Conservation (phyloP, 2,329 filamentous ascomycete genomes). For the Trichoderma breve region DNA sequence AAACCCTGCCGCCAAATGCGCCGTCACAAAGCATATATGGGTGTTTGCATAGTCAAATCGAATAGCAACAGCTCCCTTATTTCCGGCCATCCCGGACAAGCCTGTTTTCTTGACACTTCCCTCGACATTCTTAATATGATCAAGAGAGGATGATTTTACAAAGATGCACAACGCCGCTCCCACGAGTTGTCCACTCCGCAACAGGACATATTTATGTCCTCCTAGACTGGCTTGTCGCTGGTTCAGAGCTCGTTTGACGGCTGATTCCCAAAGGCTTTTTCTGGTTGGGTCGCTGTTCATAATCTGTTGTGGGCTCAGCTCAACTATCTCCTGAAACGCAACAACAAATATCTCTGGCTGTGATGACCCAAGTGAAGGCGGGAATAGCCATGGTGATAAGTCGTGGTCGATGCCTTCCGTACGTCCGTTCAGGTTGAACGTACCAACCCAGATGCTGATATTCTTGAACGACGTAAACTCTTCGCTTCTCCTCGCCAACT, state of each 20-base stretch:
- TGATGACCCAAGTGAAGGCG: constrained; percentile 52
- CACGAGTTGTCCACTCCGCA: constrained; percentile 90
- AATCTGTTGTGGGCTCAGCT: constrained; percentile 94
- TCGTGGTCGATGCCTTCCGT: constrained; percentile 76
- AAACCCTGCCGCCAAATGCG: constrained; percentile 93
- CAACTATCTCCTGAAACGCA: constrained; percentile 98
- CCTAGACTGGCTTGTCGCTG: constrained; percentile 61
- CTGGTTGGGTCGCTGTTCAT: constrained; percentile 95
- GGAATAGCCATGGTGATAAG: constrained; percentile 82
- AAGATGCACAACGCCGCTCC: constrained; percentile 92
- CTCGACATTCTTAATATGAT: constrained; percentile 92
- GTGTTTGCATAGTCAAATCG: constrained; percentile 93
- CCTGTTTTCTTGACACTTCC: constrained; percentile 92
- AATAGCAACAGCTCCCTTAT: constrained; percentile 96
- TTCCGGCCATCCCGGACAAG: constrained; percentile 94
- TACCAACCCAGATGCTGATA: constrained; percentile 82
- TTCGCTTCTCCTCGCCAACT: constrained; percentile 63
- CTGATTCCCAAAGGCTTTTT: constrained; percentile 81
- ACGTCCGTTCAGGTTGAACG: constrained; percentile 92
- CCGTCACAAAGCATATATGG: constrained; percentile 90
- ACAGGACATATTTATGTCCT: constrained; percentile 78
- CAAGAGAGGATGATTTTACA: constrained; percentile 73
- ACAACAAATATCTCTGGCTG: constrained; percentile 85
- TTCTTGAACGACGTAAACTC: constrained; percentile 74
- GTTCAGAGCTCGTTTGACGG: constrained; percentile 77